phyloP scores from a whole-genome alignment of 768 basidiomycete genomes.

The Podaxis pistillaris region DNA sequence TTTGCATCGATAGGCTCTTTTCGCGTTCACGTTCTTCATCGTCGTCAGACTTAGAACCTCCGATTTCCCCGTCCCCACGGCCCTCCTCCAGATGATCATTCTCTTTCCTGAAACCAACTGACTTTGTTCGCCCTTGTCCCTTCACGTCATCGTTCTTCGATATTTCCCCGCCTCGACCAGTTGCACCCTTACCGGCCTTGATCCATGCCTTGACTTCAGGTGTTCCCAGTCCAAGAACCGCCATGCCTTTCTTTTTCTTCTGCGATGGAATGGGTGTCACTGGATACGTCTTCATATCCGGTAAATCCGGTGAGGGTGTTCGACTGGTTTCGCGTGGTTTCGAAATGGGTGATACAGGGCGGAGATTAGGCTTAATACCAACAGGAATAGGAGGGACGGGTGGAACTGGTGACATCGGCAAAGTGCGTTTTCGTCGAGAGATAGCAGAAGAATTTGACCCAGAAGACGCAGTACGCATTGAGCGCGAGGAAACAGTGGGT shows the following conservation, averaged over 20 bases:
- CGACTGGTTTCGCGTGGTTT: slow-evolving; percentile 21
- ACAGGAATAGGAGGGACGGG: slow-evolving; percentile 16
- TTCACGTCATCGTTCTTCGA: slow-evolving; percentile 20
- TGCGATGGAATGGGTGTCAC: slow-evolving; percentile 31
- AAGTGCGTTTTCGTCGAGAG: slow-evolving; percentile 5
- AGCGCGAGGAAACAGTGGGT: slow-evolving; percentile 15
- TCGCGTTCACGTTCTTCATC: slow-evolving; percentile 27
- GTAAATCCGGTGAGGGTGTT: slow-evolving; percentile 44
- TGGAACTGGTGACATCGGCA: slow-evolving; percentile 17
- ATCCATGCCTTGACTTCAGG: slow-evolving; percentile 56
- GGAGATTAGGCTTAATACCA: not conserved
- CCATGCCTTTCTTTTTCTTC: slow-evolving; percentile 21
- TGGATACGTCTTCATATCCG: slow-evolving; percentile 30
- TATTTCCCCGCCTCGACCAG: slow-evolving; percentile 17
- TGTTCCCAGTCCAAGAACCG: slow-evolving; percentile 40
- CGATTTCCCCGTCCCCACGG: not conserved
- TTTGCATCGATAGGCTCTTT: slow-evolving; percentile 48
- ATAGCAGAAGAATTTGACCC: slow-evolving; percentile 18
- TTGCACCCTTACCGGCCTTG: slow-evolving; percentile 27
- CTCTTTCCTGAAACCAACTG: slow-evolving; percentile 44
- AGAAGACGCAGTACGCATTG: slow-evolving; percentile 9
- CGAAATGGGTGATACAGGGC: not conserved
- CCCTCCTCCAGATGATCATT: slow-evolving; percentile 21
- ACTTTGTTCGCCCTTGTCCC: slow-evolving; percentile 40
- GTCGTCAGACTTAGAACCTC: slow-evolving; percentile 22